Conservation (phyloP, 2,329 filamentous ascomycete genomes). For the Xylariaceae sp. region DNA sequence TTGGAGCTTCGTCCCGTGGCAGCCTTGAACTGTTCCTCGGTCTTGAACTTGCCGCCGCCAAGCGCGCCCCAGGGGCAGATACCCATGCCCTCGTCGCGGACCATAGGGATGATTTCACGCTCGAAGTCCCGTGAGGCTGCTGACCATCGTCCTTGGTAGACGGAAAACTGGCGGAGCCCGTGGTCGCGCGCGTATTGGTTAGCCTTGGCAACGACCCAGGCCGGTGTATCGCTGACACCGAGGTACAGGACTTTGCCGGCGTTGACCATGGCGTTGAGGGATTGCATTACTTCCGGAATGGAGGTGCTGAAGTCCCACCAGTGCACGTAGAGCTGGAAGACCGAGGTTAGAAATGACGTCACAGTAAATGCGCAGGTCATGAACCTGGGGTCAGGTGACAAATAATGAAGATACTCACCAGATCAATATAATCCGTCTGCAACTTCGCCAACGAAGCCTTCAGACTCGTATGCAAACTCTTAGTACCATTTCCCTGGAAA, state of each 20-base stretch:
- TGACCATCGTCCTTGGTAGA: slow-evolving; percentile 65
- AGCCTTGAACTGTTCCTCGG: slow-evolving; percentile 39
- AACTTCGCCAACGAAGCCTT: slow-evolving; percentile 56
- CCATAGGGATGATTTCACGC: slow-evolving; percentile 67
- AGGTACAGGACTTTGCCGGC: slow-evolving; percentile 64
- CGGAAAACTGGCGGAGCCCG: slow-evolving; percentile 64
- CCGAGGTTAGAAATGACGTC: no score
- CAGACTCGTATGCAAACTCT: slow-evolving; percentile 55
- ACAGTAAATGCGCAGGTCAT: slow-evolving; percentile 18
- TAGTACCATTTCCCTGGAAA: slow-evolving; percentile 56
- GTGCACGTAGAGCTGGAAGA: slow-evolving; percentile 51
- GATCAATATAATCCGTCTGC: slow-evolving; percentile 66
- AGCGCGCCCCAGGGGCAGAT: slow-evolving; percentile 58
- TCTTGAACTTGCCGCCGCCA: slow-evolving; percentile 49
- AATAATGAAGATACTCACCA: slow-evolving; percentile 37
- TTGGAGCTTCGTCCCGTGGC: slow-evolving; percentile 38
- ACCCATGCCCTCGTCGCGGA: slow-evolving; percentile 56
- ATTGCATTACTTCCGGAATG: slow-evolving; percentile 66
- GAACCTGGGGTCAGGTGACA: not conserved
- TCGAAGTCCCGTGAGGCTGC: slow-evolving; percentile 63
- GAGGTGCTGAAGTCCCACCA: slow-evolving; percentile 67
- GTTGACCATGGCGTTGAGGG: slow-evolving; percentile 56
- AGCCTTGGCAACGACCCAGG: slow-evolving; percentile 64
- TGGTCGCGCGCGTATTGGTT: slow-evolving; percentile 68
- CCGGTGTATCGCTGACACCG: slow-evolving; percentile 64